phyloP scores from a whole-genome alignment of 768 basidiomycete species.

The Leucosporidium yakuticum region DNA sequence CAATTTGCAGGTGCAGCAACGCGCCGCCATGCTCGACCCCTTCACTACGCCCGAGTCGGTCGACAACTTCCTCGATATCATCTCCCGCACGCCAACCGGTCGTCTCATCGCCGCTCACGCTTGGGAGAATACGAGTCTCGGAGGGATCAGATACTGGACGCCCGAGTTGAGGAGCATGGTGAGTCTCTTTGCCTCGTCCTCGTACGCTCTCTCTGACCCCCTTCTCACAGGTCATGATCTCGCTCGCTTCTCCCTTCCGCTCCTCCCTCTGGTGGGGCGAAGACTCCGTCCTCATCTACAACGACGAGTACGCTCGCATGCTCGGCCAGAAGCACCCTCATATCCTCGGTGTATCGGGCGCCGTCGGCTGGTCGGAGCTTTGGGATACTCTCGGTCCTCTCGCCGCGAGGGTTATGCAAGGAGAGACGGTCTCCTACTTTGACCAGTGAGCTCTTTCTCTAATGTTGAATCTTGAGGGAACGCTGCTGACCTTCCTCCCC shows the following conservation, averaged over 20 bases:
- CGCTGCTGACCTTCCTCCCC: constrained; percentile 16
- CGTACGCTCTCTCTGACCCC: too few relatives aligned
- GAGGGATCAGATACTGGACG: too few relatives aligned
- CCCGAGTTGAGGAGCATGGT: too few relatives aligned
- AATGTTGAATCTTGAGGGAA: neutral
- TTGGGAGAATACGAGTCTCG: too few relatives aligned
- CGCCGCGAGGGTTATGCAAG: constrained; percentile 5
- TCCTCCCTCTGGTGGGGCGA: constrained; percentile 20
- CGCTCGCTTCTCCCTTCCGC: constrained; percentile 23
- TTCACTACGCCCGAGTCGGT: too few relatives aligned
- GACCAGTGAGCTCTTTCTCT: neutral
- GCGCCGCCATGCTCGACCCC: too few relatives aligned
- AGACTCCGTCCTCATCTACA: constrained; percentile 19
- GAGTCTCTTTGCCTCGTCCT: neutral
- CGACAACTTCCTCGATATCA: too few relatives aligned
- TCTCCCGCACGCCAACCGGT: too few relatives aligned
- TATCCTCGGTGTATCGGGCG: constrained; percentile 12
- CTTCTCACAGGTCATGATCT: constrained; percentile 10
- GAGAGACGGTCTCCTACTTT: neutral
- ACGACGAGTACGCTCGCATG: constrained; percentile 22
- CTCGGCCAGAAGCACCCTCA: constrained; percentile 26
- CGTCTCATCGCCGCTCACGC: too few relatives aligned
- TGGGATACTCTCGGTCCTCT: constrained; percentile 30
- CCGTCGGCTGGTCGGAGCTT: constrained; percentile 27
- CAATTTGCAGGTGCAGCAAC: too few relatives aligned